phyloP scores from a whole-genome alignment of 495 filamentous ascomycete species.

The Aspergillus biplanus region DNA sequence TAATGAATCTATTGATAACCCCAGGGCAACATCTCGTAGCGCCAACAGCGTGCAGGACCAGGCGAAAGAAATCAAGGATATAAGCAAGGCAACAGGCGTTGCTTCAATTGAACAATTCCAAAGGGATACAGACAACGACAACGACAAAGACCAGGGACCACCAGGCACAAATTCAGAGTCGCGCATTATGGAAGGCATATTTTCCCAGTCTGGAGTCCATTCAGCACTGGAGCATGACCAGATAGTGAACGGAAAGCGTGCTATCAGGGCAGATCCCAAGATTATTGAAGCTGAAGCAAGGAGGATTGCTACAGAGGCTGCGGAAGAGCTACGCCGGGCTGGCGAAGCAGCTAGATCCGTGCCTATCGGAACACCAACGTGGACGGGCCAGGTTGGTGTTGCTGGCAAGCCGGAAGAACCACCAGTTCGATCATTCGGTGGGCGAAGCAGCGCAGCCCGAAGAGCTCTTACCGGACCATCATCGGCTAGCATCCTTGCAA shows the following conservation, averaged over 20 bases:
- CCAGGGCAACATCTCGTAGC: conserved; percentile 25
- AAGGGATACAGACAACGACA: conserved; percentile 41
- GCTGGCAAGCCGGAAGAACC: conserved; percentile 60
- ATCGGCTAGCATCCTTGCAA: conserved; percentile 61
- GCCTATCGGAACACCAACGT: conserved; percentile 85
- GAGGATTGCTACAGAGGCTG: conserved; percentile 76
- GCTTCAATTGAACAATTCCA: conserved; percentile 60
- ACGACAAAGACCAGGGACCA: conserved; percentile 37
- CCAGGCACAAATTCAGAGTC: conserved; percentile 55
- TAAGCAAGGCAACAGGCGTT: conserved; percentile 60
- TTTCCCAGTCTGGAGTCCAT: conserved; percentile 81
- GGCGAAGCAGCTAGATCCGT: conserved; percentile 69
- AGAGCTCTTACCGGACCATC: conserved; percentile 49
- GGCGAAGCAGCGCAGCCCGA: conserved; percentile 37
- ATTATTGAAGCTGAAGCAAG: conserved; percentile 82
- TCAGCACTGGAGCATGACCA: conserved; percentile 86
- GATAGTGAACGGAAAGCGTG: conserved; percentile 72
- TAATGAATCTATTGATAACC: conserved; percentile 16
- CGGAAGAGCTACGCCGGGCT: conserved; percentile 70
- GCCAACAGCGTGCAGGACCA: conserved; percentile 21
- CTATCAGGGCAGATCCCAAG: conserved; percentile 65
- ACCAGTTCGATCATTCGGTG: conserved; percentile 24
- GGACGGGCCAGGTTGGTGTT: conserved; percentile 83
- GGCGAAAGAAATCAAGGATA: conserved; percentile 41
- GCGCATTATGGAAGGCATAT: conserved; percentile 83